Evolutionary conservation across 352 stramenopile species (phyloP), one percentile per base, ranked within the genome.

Genomic region (Pythium vanterpoolii): DNA sequence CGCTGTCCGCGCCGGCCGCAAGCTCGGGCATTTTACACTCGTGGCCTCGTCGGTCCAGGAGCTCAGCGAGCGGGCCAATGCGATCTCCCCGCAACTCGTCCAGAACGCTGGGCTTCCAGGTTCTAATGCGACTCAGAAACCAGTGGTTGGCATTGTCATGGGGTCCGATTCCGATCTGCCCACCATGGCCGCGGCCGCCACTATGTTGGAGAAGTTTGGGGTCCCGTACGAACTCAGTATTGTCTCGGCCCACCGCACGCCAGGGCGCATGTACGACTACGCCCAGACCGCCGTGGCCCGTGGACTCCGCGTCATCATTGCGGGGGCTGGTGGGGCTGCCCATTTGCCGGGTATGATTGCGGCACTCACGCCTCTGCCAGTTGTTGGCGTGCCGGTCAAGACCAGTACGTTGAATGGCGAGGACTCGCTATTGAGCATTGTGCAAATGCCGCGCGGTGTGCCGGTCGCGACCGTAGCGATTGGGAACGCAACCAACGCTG

Each of bases 391-490:
- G 2, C 97, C 97, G 13, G 93, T 99, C 21, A 98, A 99, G 78
- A 99, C 96, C 6, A 98, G 89, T 23, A 98, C 96, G 19, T 73
- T 99, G 14, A 98, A 96, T 65, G 97, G 97, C 27, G 77, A 98
- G 50, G 97, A 99, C 77, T 98, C 95, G 43, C 76, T 99, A 13
- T 79, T 99, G 63, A 98, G 91, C 68, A 99, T 99, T 72, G 96
- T 99, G 23, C 97, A 99, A 83, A 99, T 99, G 97, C 97, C 97
- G 34, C 77, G 94, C 31, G 97, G 97, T 49, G 87, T 99, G 31
- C 97, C 97, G 11, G 96, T 99, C 36, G 97, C 97, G 2, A 99
- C 97, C 11, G 96, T 99, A 14, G 96, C 96, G 2, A 99, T 99
- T 66, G 96, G 96, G 55, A 99, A 99, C 79, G 90, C 96, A 14